Evolutionary conservation across 73 alveolate species (phyloP).

Genomic region (Tetrahymena elliotti): DNA sequence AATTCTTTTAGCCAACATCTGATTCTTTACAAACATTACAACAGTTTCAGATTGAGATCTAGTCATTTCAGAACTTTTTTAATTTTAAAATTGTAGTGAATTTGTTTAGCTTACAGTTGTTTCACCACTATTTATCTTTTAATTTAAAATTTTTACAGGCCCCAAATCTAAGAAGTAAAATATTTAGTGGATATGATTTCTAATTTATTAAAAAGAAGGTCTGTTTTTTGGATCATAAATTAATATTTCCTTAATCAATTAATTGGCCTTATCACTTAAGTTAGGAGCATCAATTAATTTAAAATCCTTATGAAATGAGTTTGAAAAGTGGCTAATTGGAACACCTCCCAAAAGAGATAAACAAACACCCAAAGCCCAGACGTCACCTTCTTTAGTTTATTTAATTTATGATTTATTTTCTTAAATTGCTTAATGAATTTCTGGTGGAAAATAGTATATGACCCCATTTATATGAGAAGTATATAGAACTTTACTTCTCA

Average conservation of each 20-base stretch:
- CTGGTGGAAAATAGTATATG: neutral
- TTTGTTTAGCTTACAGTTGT: neutral
- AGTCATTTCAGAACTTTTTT: no score
- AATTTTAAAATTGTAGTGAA: no score
- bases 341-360: neutral
- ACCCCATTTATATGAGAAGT: neutral
- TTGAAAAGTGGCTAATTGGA: neutral
- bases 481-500: neutral
- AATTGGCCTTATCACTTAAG: neutral
- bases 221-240: neutral
- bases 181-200: neutral
- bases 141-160: neutral
- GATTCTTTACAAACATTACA: neutral
- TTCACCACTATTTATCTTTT: neutral
- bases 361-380: neutral
- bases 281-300: neutral
- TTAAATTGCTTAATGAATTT: neutral
- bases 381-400: neutral
- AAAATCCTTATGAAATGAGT: neutral
- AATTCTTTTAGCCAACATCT: neutral
- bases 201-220: neutral
- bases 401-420: neutral
- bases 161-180: neutral
- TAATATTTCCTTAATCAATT: neutral
- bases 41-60: neutral